Conservation (phyloP, 768 basidiomycete species). For the Cyclocybe aegerita region DNA sequence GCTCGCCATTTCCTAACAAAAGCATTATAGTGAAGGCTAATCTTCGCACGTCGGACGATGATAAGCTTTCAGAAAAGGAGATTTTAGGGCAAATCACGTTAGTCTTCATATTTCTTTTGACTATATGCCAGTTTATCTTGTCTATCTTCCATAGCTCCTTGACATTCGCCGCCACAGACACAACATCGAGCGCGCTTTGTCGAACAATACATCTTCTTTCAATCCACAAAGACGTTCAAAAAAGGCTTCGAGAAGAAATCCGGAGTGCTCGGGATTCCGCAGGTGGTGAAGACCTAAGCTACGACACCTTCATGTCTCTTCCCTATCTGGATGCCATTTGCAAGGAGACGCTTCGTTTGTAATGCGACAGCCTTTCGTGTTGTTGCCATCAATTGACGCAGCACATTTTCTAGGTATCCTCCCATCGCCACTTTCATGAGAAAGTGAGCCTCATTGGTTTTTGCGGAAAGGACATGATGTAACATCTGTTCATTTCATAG, state of each 20-base stretch:
- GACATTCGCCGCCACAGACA: conserved; percentile 41
- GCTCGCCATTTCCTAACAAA: neutral
- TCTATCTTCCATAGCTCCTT: conserved; percentile 21
- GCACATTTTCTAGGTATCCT: conserved; percentile 4
- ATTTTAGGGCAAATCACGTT: conserved; percentile 34
- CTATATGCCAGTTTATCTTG: neutral
- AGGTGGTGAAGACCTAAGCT: conserved; percentile 25
- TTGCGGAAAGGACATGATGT: neutral
- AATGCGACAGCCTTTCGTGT: conserved; percentile 7
- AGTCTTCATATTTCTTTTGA: conserved; percentile 1
- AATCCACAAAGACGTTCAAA: conserved; percentile 23
- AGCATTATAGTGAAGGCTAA: conserved; percentile 31
- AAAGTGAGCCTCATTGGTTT: conserved; percentile 1
- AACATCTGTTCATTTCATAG: neutral
- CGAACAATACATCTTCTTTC: conserved; percentile 33
- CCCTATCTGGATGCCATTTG: conserved; percentile 37
- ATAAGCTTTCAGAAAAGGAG: conserved; percentile 31
- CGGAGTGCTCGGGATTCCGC: conserved; percentile 15
- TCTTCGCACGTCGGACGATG: conserved; percentile 26
- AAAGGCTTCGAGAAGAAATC: conserved; percentile 36
- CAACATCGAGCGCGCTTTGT: conserved; percentile 37
- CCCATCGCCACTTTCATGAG: conserved; percentile 4
- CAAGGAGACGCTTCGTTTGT: conserved; percentile 40
- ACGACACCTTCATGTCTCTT: conserved; percentile 35
- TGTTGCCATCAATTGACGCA: conserved; percentile 2